Evolutionary conservation across 2,329 filamentous ascomycete genomes (phyloP).

Genomic region (Emmonsia crescens): DNA sequence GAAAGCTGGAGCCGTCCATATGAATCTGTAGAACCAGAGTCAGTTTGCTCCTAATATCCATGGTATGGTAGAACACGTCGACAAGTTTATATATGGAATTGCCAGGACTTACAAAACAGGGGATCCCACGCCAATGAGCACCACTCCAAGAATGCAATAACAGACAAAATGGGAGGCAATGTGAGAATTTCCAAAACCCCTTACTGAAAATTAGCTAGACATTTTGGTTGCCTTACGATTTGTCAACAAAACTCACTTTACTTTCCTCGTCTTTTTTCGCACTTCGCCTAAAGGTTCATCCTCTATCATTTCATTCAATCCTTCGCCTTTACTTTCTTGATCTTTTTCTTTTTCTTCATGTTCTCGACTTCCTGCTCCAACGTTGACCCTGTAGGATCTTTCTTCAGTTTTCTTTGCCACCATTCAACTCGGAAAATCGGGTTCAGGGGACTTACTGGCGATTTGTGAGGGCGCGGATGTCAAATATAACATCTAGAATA

Average conservation of each 20-base stretch:
- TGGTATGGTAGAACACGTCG: neutral
- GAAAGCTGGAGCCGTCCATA: conserved; percentile 2
- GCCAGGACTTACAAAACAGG: neutral
- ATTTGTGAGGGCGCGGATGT: neutral
- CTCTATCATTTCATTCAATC: neutral
- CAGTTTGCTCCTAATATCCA: neutral
- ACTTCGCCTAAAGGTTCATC: neutral
- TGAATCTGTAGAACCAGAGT: neutral
- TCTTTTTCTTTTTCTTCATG: neutral
- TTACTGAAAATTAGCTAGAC: neutral
- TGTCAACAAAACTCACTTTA: neutral
- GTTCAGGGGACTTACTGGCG: neutral
- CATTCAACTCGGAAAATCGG: neutral
- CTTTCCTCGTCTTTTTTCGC: neutral
- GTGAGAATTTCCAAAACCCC: conserved; percentile 5
- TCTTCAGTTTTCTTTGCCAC: neutral
- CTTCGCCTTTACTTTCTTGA: neutral
- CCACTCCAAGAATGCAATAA: conserved; percentile 1
- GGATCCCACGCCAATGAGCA: neutral
- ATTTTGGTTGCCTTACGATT: neutral
- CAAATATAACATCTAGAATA: neutral
- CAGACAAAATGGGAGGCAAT: neutral
- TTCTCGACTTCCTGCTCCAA: neutral
- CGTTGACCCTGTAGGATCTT: neutral
- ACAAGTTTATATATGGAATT: neutral